Conservation (phyloP, 169 alveolate species). For the Cryptosporidium felis region DNA sequence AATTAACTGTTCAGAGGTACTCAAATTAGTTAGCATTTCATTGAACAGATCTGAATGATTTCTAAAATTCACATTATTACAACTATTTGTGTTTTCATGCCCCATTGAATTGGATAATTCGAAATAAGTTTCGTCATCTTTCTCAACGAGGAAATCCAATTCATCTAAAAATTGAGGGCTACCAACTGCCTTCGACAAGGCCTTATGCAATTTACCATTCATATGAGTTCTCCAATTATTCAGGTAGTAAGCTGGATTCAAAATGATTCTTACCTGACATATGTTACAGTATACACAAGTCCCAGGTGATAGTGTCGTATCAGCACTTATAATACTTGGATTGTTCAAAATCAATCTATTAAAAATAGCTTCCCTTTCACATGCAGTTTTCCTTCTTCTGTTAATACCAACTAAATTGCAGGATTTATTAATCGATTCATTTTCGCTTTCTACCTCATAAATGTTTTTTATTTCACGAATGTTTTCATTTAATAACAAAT, state of each 20-base stretch:
- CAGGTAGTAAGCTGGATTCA: constrained; percentile 65
- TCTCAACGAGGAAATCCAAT: neutral
- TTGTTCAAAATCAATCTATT: constrained; percentile 48
- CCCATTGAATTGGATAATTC: neutral
- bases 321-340: constrained; percentile 50
- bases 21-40: too few relatives aligned
- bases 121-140: constrained; percentile 45
- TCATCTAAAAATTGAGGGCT: constrained; percentile 68
- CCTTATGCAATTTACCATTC: constrained; percentile 64
- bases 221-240: constrained; percentile 71
- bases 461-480: constrained; percentile 19
- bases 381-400: constrained; percentile 59
- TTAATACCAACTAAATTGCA: neutral
- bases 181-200: constrained; percentile 64
- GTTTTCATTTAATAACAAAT: constrained; percentile 17
- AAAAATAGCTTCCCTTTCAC: constrained; percentile 67
- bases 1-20: too few relatives aligned
- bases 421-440: constrained; percentile 6
- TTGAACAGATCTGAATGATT: too few relatives aligned
- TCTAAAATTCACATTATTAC: neutral
- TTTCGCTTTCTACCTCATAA: constrained; percentile 11
- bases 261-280: constrained; percentile 58
- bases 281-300: constrained; percentile 64
- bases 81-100: neutral
- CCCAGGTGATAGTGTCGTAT: constrained; percentile 36